Conservation (phyloP, 1,139 yeast species). For the Yamadazyma taylorii region DNA sequence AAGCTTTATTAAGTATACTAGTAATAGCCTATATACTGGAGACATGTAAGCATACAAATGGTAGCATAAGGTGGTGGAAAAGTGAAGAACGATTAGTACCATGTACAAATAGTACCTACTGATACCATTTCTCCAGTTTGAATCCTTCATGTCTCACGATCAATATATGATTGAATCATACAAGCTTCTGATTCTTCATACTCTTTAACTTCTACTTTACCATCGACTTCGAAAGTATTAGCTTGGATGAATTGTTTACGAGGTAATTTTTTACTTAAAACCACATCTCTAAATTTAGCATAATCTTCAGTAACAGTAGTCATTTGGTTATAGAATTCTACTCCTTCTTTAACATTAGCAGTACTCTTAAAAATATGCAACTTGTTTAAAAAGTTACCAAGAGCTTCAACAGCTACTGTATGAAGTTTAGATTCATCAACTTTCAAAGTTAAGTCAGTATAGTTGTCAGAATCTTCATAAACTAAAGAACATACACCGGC, state of each 20-base stretch:
- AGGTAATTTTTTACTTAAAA: constrained; percentile 72
- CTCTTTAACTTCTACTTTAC: constrained; percentile 52
- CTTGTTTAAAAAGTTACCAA: constrained; percentile 67
- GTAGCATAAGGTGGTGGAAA: too few relatives aligned
- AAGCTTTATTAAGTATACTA: too few relatives aligned
- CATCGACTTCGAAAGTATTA: constrained; percentile 51
- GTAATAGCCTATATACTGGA: too few relatives aligned
- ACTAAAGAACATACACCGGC: constrained; percentile 65
- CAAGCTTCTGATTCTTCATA: constrained; percentile 76
- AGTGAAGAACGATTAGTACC: too few relatives aligned
- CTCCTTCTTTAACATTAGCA: constrained; percentile 67
- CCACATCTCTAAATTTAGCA: constrained; percentile 64
- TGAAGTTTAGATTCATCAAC: constrained; percentile 63
- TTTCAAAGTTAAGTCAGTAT: constrained; percentile 57
- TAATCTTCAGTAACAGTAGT: constrained; percentile 66
- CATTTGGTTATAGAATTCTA: constrained; percentile 60
- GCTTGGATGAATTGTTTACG: constrained; percentile 84
- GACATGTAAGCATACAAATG: too few relatives aligned
- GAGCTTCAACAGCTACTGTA: constrained; percentile 69
- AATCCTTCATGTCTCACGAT: constrained; percentile 52
- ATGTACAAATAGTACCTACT: too few relatives aligned
- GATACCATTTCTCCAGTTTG: too few relatives aligned
- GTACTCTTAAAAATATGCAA: constrained; percentile 78
- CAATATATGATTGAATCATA: constrained; percentile 73
- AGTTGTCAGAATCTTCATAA: constrained; percentile 42